phyloP scores from a whole-genome alignment of 2,329 filamentous ascomycete species.

The Neofusicoccum kwambonambiense region DNA sequence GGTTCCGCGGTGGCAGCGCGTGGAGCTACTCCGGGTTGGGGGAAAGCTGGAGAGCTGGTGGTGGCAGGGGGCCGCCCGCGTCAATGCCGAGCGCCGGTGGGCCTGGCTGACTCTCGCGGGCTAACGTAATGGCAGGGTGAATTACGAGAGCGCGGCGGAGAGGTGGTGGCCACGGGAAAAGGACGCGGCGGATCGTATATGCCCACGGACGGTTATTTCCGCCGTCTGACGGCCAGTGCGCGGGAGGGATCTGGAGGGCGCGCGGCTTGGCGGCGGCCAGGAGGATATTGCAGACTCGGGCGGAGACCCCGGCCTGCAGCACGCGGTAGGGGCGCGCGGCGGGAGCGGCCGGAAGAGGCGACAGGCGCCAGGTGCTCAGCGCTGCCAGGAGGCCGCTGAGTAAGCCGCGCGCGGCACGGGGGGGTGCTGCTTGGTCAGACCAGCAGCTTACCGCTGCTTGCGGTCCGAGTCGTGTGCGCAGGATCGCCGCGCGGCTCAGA shows the following conservation, averaged over 20 bases:
- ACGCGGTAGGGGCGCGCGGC: not conserved
- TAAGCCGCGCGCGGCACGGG: not conserved
- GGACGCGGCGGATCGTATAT: constrained; percentile 1
- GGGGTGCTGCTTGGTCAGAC: not conserved
- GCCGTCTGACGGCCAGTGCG: constrained; percentile 11
- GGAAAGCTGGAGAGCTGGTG: constrained; percentile 4
- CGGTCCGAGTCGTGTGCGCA: not conserved
- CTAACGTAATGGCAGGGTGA: not conserved
- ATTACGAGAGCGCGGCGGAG: not conserved
- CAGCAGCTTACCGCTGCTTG: not conserved
- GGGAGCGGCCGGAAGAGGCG: constrained; percentile 17
- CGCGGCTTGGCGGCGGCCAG: not conserved
- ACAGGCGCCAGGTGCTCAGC: not conserved
- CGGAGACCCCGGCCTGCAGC: not conserved
- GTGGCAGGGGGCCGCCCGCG: not conserved
- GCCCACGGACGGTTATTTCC: constrained; percentile 13
- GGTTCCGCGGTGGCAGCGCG: not conserved
- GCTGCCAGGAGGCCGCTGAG: not conserved
- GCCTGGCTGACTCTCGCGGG: constrained; percentile 6
- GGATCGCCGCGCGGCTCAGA: not conserved
- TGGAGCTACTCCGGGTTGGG: not conserved
- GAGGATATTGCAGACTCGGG: not conserved
- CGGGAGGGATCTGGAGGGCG: not conserved
- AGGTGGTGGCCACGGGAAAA: not conserved
- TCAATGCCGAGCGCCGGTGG: constrained; percentile 7